Conservation (phyloP, 257 asterid genomes). For the Agastache rugosa region DNA sequence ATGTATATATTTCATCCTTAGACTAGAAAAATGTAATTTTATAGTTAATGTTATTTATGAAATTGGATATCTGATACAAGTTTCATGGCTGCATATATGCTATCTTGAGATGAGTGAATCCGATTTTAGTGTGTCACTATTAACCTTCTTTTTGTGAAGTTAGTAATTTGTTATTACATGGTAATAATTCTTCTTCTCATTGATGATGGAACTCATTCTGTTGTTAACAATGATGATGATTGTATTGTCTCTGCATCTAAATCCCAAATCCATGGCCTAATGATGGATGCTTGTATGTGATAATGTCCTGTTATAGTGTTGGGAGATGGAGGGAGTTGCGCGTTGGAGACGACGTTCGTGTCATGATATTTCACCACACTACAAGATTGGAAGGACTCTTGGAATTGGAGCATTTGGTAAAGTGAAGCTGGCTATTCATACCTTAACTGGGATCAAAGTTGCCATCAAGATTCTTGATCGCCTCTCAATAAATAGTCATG, state of each 20-base stretch:
- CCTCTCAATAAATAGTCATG: slow-evolving; percentile 42
- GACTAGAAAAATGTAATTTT: not conserved
- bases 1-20: not conserved
- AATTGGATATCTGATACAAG: not conserved
- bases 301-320: not conserved
- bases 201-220: not conserved
- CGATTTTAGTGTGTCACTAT: not conserved
- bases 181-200: no score
- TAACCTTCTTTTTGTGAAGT: not conserved
- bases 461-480: slow-evolving; percentile 69
- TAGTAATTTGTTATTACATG: not conserved
- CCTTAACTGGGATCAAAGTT: slow-evolving; percentile 59
- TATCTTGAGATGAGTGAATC: not conserved
- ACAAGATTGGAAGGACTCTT: slow-evolving; percentile 59
- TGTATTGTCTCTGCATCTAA: not conserved
- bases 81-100: not conserved
- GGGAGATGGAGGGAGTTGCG: slow-evolving; percentile 39
- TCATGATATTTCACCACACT: slow-evolving; percentile 35
- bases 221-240: not conserved
- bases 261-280: not conserved
- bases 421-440: slow-evolving; percentile 69
- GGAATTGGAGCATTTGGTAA: slow-evolving; percentile 68
- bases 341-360: slow-evolving; percentile 19
- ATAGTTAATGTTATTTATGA: not conserved
- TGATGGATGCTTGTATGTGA: no score